These are phyloP conservation scores for Solidago caesia DNA, from an alignment of 129 eudicot genomes.

Conservation along the genomic window DNA sequence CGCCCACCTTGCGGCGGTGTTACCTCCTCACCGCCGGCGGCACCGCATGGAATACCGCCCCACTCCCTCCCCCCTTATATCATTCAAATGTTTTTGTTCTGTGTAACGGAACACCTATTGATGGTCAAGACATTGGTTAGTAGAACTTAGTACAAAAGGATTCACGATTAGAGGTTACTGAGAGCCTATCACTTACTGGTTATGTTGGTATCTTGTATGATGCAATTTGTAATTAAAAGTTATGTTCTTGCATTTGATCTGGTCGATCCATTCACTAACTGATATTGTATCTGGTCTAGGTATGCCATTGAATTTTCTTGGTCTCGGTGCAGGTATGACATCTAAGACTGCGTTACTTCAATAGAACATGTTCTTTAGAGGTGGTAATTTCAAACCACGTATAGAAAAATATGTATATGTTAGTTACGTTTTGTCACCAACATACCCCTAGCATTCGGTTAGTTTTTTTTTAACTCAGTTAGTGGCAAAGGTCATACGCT, in stretches of 20 bases:
- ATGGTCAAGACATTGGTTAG: neutral
- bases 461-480: too few species aligned
- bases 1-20: too few species aligned
- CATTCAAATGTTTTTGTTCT: neutral
- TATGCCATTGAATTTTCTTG: constrained; percentile 67
- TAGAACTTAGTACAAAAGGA: neutral
- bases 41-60: too few species aligned
- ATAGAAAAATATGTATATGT: too few species aligned
- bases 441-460: too few species aligned
- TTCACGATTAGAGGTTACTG: neutral
- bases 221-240: neutral
- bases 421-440: neutral
- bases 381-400: neutral
- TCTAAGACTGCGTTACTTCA: constrained; percentile 19
- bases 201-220: neutral
- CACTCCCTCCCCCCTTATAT: too few species aligned
- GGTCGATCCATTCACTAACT: constrained; percentile 14
- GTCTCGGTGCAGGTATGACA: constrained; percentile 81
- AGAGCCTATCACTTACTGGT: neutral
- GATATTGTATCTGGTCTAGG: constrained; percentile 41
- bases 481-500: too few species aligned
- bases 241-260: constrained; percentile 4
- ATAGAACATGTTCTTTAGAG: constrained; percentile 1
- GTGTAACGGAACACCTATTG: neutral
- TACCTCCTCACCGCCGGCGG: too few species aligned